A percentile compares a stretch with the other conserved stretches of the same genome.
Conservation (phyloP, 2,329 filamentous ascomycete species). For the Epichloe uncinata region DNA sequence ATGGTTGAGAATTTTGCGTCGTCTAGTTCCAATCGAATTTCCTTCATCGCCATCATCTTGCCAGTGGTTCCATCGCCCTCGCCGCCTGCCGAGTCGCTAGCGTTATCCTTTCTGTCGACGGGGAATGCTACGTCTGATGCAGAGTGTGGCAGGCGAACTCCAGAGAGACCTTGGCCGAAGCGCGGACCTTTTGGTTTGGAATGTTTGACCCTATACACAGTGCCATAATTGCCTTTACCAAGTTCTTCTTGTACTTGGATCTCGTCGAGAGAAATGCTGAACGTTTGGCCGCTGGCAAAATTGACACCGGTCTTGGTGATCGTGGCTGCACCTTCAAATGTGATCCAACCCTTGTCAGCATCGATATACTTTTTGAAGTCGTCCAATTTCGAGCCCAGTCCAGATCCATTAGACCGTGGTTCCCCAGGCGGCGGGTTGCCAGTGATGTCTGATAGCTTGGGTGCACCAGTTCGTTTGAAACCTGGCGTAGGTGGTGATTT, state of each 20-base stretch:
- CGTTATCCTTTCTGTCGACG: constrained; percentile 16
- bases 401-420: constrained; percentile 20
- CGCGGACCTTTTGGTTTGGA: constrained; percentile 48
- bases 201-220: constrained; percentile 92
- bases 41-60: constrained; percentile 97
- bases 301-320: constrained; percentile 84
- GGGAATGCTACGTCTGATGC: constrained; percentile 22
- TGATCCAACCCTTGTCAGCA: constrained; percentile 78
- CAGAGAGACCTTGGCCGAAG: constrained; percentile 44
- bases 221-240: constrained; percentile 96
- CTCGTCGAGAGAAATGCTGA: constrained; percentile 90
- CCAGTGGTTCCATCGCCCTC: constrained; percentile 44
- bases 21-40: constrained; percentile 88
- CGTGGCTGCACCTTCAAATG: constrained; percentile 83
- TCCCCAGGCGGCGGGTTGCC: constrained; percentile 10
- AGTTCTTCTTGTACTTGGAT: constrained; percentile 87
- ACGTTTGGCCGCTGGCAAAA: constrained; percentile 78
- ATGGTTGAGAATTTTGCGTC: constrained; percentile 96
- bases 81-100: constrained; percentile 17
- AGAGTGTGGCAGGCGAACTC: constrained; percentile 26
- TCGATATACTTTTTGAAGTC: constrained; percentile 72
- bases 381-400: constrained; percentile 37
- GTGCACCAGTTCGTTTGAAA: constrained; percentile 22
- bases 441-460: constrained; percentile 31
- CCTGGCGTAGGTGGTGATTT: constrained; percentile 12